Evolutionary conservation across 352 stramenopile species (phyloP).

Genomic region (Globisporangium viniferum): DNA sequence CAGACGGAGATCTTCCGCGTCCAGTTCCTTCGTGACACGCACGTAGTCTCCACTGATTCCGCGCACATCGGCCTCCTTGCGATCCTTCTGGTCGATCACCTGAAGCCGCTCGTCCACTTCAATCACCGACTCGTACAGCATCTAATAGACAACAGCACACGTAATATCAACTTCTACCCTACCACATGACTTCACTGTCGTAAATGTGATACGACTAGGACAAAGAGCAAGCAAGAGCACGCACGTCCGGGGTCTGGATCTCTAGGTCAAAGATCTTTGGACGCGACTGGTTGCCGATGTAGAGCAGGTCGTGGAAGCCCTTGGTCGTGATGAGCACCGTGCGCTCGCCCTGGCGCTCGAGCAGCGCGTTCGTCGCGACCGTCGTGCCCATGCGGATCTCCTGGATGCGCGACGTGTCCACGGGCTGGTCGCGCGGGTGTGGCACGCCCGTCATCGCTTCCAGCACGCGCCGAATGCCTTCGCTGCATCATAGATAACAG

Average conservation of each 20-base stretch:
- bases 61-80: constrained; percentile 52
- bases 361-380: constrained; percentile 98
- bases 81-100: constrained; percentile 74
- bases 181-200: not conserved
- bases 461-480: constrained; percentile 94
- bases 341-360: constrained; percentile 95
- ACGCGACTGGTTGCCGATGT: constrained; percentile 98
- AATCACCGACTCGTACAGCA: constrained; percentile 97
- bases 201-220: not conserved
- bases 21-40: constrained; percentile 73
- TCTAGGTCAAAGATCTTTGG: constrained; percentile 97
- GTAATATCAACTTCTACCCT: constrained; percentile 5
- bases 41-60: constrained; percentile 90
- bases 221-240: constrained; percentile 1
- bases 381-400: constrained; percentile 97
- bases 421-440: constrained; percentile 77
- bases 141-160: constrained; percentile 31
- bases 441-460: constrained; percentile 89
- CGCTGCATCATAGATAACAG: constrained; percentile 27
- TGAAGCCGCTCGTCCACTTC: constrained; percentile 97
- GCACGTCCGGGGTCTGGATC: constrained; percentile 89
- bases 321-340: constrained; percentile 95
- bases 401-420: constrained; percentile 91
- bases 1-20: constrained; percentile 69
- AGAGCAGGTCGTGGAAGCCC: constrained; percentile 95